Evolutionary conservation across 306 rosid species (phyloP).

Genomic region (Cucumis melo): DNA sequence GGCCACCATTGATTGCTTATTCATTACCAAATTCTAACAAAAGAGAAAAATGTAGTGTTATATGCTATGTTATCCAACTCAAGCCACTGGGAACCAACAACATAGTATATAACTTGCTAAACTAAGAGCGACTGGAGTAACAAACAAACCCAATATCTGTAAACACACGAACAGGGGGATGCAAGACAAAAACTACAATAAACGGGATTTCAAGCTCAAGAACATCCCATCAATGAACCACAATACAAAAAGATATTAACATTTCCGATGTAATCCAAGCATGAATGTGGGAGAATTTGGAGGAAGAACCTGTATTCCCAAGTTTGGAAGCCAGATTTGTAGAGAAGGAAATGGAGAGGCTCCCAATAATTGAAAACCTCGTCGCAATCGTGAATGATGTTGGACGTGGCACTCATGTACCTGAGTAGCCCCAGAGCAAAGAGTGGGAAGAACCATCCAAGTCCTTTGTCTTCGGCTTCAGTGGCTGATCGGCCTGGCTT

Average conservation of each 20-base stretch:
- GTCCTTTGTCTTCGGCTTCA: constrained; percentile 27
- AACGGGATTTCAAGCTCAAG: background rate
- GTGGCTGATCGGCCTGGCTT: constrained; percentile 31
- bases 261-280: background rate
- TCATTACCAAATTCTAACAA: background rate
- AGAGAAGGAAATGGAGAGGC: constrained; percentile 91
- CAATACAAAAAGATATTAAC: background rate
- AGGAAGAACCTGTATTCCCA: constrained; percentile 74
- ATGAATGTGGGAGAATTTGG: background rate
- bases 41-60: background rate
- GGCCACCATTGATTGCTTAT: background rate
- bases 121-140: background rate
- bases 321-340: constrained; percentile 89
- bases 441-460: constrained; percentile 56
- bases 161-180: background rate
- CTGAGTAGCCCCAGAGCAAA: constrained; percentile 51
- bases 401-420: constrained; percentile 86
- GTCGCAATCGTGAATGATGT: constrained; percentile 91
- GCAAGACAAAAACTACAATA: background rate
- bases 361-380: constrained; percentile 99
- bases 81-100: background rate
- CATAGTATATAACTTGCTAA: background rate
- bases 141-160: background rate
- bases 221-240: background rate
- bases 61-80: background rate